Base-by-base conservation (phyloP, 148 eudicot species). In the Vaccinium macrocarpon region DNA sequence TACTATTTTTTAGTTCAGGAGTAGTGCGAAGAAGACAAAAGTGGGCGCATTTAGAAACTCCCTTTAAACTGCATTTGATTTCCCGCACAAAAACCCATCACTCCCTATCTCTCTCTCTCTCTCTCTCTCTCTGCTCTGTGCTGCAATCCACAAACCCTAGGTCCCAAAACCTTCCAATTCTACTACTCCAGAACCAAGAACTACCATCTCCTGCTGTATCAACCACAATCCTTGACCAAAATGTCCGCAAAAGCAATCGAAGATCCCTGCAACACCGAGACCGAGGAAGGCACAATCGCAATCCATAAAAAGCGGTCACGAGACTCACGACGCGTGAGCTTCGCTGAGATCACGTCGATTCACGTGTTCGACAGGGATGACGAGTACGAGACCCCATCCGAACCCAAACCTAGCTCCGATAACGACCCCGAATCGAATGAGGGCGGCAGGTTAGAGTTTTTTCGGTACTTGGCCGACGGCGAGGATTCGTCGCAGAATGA, bases 271-370 rank as follows among this genome's bases (percentile, higher is more conserved):
- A 84, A 83, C 92, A 86, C 88, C 9, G 91, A 90, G 46, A 91
- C 91, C 61, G 95, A 90, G n/a, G 93, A 89, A 46, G 93, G 89
- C 81, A 87, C 91, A 49, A 70, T 86, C 14, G 89, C 91, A 5
- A 12, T 83, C 8, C 90, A 81, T 46, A 91, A 90, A 84, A 91
- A 90, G 86, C 91, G 93, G 19, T 84, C 94, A 3, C 87, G 98
- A 15, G 88, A 98, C 32, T 84, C 94, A 3, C 87, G 98, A 15
- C 88, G 99, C 32, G 99, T 96, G 62, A 96, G 99, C 90, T 96
- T 96, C 82, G 98, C 99, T 0, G 99, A 96, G 88, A 94, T 89
- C 82, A 96, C 99, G 0, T 94, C 98, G 5, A 85, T 96, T 35
- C 97, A 92, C 87, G 83, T 92, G 76, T 96, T 92, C 91, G 91